A percentile compares a stretch with the other conserved stretches of the same genome.
Evolutionary conservation across 768 basidiomycete genomes (phyloP).

Genomic region (Mycena albidolilacea): DNA sequence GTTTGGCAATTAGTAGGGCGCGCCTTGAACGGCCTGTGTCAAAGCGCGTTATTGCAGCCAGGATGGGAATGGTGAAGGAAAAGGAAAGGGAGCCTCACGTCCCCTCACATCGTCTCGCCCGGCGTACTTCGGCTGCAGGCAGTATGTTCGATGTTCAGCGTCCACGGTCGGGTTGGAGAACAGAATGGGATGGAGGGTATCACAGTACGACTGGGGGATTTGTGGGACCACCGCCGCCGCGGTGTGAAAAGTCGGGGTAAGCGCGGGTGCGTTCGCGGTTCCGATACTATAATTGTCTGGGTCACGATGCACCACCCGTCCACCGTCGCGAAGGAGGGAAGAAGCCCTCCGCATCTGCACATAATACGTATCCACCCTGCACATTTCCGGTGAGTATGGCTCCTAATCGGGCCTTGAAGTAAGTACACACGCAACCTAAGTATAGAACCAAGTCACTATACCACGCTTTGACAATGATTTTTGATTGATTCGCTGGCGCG

Average conservation of each 20-base stretch:
- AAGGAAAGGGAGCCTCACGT: too few relatives aligned
- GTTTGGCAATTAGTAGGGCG: too few relatives aligned
- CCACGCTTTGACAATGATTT: constrained; percentile 7
- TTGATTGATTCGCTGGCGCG: not conserved
- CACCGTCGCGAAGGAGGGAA: not conserved
- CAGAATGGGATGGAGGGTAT: too few relatives aligned
- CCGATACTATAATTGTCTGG: not conserved
- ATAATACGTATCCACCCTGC: not conserved
- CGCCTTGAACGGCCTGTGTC: not conserved
- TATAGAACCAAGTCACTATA: constrained; percentile 8
- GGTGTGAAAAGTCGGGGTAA: too few relatives aligned
- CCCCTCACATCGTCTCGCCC: too few relatives aligned
- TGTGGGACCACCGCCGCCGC: too few relatives aligned
- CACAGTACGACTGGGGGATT: too few relatives aligned
- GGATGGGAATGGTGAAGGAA: too few relatives aligned
- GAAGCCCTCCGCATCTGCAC: not conserved
- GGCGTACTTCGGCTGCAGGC: too few relatives aligned
- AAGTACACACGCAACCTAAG: not conserved
- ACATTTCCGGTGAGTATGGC: not conserved
- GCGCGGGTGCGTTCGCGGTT: too few relatives aligned
- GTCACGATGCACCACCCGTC: not conserved
- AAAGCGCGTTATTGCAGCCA: not conserved
- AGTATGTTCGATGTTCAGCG: too few relatives aligned
- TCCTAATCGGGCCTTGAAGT: not conserved
- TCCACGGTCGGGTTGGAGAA: too few relatives aligned